Evolutionary conservation across 1,284 basidiomycete genomes (phyloP).

Genomic region (Clitocybe nebularis): DNA sequence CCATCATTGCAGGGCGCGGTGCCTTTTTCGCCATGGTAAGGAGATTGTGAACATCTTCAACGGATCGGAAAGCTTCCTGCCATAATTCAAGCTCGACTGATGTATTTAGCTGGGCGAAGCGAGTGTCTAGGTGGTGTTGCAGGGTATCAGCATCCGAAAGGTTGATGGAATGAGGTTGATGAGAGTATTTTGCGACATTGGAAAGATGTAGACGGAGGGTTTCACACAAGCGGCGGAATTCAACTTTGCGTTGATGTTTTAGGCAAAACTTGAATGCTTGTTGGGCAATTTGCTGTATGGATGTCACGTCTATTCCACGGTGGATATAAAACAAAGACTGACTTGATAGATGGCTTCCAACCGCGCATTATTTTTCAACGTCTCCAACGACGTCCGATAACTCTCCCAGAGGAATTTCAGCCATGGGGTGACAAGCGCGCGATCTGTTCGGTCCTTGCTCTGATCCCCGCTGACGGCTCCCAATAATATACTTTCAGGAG

Average conservation of each 20-base stretch:
- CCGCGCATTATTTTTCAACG: constrained; percentile 94
- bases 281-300: constrained; percentile 82
- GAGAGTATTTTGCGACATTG: constrained; percentile 94
- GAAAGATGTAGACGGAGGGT: constrained; percentile 93
- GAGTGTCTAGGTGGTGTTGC: constrained; percentile 95
- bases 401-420: constrained; percentile 99
- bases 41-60: constrained; percentile 97
- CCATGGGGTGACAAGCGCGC: constrained; percentile 95
- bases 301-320: constrained; percentile 7
- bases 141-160: constrained; percentile 95
- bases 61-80: constrained; percentile 98
- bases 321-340: constrained; percentile 21
- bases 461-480: constrained; percentile 89
- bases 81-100: constrained; percentile 98
- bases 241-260: constrained; percentile 91
- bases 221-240: constrained; percentile 97
- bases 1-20: constrained; percentile 95
- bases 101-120: constrained; percentile 97
- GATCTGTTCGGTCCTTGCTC: constrained; percentile 93
- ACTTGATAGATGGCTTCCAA: constrained; percentile 95
- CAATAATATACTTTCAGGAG: constrained; percentile 87
- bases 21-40: constrained; percentile 92
- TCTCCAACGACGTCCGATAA: constrained; percentile 95
- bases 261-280: constrained; percentile 98
- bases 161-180: constrained; percentile 97